A percentile compares a stretch with the other conserved stretches of the same genome.
Evolutionary conservation across 2,329 filamentous ascomycete species (phyloP).

Genomic region (Nemania sp.): DNA sequence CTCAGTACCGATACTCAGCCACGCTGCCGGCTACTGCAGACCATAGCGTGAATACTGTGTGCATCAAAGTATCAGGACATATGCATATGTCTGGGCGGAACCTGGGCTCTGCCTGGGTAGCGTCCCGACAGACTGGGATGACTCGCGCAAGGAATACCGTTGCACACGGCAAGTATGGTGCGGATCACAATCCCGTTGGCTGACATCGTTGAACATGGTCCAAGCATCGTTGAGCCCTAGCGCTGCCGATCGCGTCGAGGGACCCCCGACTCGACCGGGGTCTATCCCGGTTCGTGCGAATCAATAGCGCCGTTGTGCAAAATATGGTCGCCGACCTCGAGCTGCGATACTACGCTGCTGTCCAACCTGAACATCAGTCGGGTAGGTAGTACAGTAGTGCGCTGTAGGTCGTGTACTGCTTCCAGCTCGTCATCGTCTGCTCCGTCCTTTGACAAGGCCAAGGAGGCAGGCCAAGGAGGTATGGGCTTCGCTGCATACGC

Average conservation of each 20-base stretch:
- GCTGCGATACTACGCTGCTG: slow-evolving; percentile 37
- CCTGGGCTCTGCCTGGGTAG: slow-evolving; percentile 23
- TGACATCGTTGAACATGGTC: slow-evolving; percentile 35
- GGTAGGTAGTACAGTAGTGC: slow-evolving; percentile 9
- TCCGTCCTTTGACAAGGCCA: slow-evolving; percentile 3
- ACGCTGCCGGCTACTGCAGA: not conserved
- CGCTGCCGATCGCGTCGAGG: slow-evolving; percentile 35
- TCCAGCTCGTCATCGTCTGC: slow-evolving; percentile 23
- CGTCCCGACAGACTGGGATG: slow-evolving; percentile 45
- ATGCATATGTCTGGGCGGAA: no score
- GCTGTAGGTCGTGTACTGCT: not conserved
- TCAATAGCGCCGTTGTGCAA: slow-evolving; percentile 37
- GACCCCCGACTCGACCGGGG: slow-evolving; percentile 24
- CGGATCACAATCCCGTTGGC: slow-evolving; percentile 43
- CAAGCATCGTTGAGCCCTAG: slow-evolving; percentile 33
- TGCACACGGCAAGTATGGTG: slow-evolving; percentile 39
- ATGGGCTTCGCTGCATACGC: slow-evolving; percentile 4
- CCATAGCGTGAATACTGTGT: slow-evolving; percentile 8
- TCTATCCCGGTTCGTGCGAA: slow-evolving; percentile 31
- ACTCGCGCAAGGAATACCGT: slow-evolving; percentile 44
- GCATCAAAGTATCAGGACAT: not conserved
- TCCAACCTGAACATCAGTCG: slow-evolving; percentile 28
- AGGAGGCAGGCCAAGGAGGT: not conserved
- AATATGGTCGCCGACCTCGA: slow-evolving; percentile 41
- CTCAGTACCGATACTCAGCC: slow-evolving; percentile 13